phyloP scores from a whole-genome alignment of 805 yeast genomes.

The Saturnispora saitoi region DNA sequence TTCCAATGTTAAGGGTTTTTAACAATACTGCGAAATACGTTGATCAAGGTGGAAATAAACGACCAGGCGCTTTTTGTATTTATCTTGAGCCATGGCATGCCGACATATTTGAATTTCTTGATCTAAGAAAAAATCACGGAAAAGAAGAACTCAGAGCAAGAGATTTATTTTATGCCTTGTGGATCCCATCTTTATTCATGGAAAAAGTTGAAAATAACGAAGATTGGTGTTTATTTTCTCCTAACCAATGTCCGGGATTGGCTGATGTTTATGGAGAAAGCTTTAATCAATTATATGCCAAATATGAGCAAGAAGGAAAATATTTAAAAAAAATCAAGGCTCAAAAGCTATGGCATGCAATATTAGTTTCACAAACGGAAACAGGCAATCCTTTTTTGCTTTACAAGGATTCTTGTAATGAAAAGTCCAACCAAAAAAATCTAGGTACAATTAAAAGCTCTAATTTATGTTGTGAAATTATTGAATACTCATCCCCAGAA shows the following conservation, averaged over 20 bases:
- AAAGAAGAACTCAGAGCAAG: slow-evolving; percentile 91
- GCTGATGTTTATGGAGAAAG: slow-evolving; percentile 78
- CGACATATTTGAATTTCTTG: slow-evolving; percentile 79
- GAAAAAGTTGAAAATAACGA: slow-evolving; percentile 68
- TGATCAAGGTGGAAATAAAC: slow-evolving; percentile 96
- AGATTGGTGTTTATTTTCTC: slow-evolving; percentile 87
- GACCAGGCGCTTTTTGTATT: slow-evolving; percentile 96
- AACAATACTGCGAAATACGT: slow-evolving; percentile 95
- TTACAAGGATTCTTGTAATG: slow-evolving; percentile 87
- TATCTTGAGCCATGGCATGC: slow-evolving; percentile 97
- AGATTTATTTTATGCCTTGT: slow-evolving; percentile 84
- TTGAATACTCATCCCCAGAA: slow-evolving; percentile 84
- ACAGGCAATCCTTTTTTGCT: slow-evolving; percentile 95
- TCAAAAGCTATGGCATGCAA: slow-evolving; percentile 84
- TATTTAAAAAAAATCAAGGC: slow-evolving; percentile 66
- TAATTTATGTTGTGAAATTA: slow-evolving; percentile 88
- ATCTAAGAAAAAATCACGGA: slow-evolving; percentile 87
- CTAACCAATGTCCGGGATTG: slow-evolving; percentile 81
- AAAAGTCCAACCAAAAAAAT: slow-evolving; percentile 83
- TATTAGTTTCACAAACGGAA: slow-evolving; percentile 87
- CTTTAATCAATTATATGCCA: slow-evolving; percentile 60
- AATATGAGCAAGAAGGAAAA: slow-evolving; percentile 63
- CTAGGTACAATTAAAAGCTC: slow-evolving; percentile 89
- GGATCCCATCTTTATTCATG: slow-evolving; percentile 96
- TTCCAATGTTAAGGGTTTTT: slow-evolving; percentile 94